Conservation (phyloP, 345 rosid genomes). For the Pistacia vera region DNA sequence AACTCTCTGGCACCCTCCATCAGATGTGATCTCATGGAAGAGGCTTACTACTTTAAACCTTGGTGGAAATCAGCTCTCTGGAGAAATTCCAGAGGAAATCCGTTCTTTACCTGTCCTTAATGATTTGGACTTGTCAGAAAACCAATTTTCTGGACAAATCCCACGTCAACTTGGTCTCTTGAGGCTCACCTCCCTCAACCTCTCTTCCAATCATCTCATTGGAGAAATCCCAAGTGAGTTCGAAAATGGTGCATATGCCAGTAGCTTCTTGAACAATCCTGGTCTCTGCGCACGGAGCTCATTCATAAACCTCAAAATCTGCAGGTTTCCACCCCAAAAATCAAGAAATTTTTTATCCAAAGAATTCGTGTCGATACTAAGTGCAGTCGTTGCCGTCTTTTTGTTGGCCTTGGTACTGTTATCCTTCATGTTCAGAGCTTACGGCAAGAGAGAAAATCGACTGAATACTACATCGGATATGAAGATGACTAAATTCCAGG, state of each 20-base stretch:
- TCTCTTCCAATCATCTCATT: slow-evolving; percentile 57
- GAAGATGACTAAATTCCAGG: slow-evolving; percentile 51
- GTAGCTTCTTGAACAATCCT: slow-evolving; percentile 55
- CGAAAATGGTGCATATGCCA: slow-evolving; percentile 40
- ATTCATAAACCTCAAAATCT: slow-evolving; percentile 27
- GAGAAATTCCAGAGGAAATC: slow-evolving; percentile 38
- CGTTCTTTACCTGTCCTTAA: slow-evolving; percentile 37
- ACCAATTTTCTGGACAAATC: slow-evolving; percentile 51
- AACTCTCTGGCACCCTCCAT: no score
- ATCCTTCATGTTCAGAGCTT: slow-evolving; percentile 21
- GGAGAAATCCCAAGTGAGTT: slow-evolving; percentile 50
- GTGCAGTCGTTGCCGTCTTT: slow-evolving; percentile 7
- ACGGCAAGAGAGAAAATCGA: slow-evolving; percentile 23
- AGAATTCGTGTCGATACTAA: slow-evolving; percentile 24
- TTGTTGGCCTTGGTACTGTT: slow-evolving; percentile 20
- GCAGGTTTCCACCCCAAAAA: slow-evolving; percentile 22
- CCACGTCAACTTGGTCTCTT: slow-evolving; percentile 43
- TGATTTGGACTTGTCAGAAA: slow-evolving; percentile 49
- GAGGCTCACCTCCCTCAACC: slow-evolving; percentile 35
- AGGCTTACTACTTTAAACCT: no score
- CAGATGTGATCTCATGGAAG: no score
- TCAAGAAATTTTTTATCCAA: slow-evolving; percentile 16
- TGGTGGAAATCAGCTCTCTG: no score
- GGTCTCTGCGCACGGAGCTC: slow-evolving; percentile 47
- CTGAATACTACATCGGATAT: slow-evolving; percentile 28